These are phyloP conservation scores for Phaeosphaeriaceae sp. DNA, from an alignment of 2,329 filamentous ascomycete species.

Conservation along the genomic window DNA sequence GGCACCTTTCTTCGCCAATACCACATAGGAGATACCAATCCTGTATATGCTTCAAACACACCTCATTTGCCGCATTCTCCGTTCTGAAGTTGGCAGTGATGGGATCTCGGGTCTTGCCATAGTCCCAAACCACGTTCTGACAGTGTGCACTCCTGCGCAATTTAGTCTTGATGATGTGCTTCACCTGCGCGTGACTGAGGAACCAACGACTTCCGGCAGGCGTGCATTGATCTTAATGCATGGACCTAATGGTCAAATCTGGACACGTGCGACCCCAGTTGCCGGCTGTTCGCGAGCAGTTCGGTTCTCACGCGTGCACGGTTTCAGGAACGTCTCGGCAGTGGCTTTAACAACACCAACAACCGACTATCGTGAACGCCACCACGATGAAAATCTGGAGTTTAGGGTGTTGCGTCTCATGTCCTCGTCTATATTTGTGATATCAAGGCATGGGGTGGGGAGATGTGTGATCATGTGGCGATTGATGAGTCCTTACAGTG, in stretches of 20 bases:
- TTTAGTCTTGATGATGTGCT: slow-evolving; percentile 3
- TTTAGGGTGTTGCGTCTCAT: slow-evolving; percentile 1
- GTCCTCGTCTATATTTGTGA: neutral
- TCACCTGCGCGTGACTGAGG: slow-evolving; percentile 17
- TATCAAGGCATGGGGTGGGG: neutral
- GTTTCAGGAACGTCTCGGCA: slow-evolving; percentile 29
- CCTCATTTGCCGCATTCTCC: slow-evolving; percentile 1
- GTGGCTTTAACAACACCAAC: slow-evolving; percentile 7
- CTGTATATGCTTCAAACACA: slow-evolving; percentile 22
- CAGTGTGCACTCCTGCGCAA: neutral
- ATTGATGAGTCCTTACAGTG: neutral
- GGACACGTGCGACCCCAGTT: slow-evolving; percentile 8
- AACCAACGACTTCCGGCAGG: slow-evolving; percentile 15
- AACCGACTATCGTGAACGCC: slow-evolving; percentile 12
- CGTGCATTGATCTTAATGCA: slow-evolving; percentile 4
- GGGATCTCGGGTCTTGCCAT: neutral
- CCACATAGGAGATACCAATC: slow-evolving; percentile 9
- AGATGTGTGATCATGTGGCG: neutral
- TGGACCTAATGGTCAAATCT: slow-evolving; percentile 15
- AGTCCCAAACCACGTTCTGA: neutral
- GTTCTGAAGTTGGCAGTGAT: neutral
- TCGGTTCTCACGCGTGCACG: slow-evolving; percentile 15
- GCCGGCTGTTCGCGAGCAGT: slow-evolving; percentile 17
- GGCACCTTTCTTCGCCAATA: slow-evolving; percentile 10
- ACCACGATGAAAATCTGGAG: neutral